phyloP scores from a whole-genome alignment of 306 rosid genomes.

The Acacia crassicarpa region DNA sequence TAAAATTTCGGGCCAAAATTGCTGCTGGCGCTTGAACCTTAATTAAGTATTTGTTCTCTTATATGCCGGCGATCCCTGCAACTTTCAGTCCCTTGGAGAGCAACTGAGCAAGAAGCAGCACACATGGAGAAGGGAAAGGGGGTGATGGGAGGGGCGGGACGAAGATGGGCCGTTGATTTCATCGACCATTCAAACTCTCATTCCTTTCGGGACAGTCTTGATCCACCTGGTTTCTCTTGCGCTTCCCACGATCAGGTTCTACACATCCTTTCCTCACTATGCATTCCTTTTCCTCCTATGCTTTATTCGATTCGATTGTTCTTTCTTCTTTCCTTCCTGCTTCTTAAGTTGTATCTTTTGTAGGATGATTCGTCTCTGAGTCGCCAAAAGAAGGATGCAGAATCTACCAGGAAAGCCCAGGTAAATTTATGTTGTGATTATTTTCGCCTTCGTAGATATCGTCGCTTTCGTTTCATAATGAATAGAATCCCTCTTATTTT shows the following conservation, averaged over 20 bases:
- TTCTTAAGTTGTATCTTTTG: no score
- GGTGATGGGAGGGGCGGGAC: slow-evolving; percentile 53
- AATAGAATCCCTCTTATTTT: not conserved
- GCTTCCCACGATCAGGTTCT: slow-evolving; percentile 80
- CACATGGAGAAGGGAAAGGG: slow-evolving; percentile 85
- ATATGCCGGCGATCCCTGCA: no score
- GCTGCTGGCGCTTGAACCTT: no score
- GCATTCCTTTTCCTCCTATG: not conserved
- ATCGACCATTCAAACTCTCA: slow-evolving; percentile 64
- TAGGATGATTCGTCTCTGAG: slow-evolving; percentile 83
- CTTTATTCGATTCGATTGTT: not conserved
- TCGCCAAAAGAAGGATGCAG: slow-evolving; percentile 95
- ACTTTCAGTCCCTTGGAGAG: no score
- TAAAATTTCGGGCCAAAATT: no score
- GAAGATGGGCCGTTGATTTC: slow-evolving; percentile 93
- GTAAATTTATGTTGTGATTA: slow-evolving; percentile 24
- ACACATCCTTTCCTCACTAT: not conserved
- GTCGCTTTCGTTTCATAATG: not conserved
- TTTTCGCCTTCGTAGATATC: not conserved
- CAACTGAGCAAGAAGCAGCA: no score
- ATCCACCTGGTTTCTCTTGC: slow-evolving; percentile 94
- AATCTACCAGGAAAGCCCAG: slow-evolving; percentile 92
- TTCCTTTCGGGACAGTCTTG: slow-evolving; percentile 65
- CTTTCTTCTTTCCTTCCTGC: not conserved
- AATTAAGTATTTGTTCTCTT: no score